Conservation (phyloP, 1,139 yeast genomes). For the Protomyces pachydermus region DNA sequence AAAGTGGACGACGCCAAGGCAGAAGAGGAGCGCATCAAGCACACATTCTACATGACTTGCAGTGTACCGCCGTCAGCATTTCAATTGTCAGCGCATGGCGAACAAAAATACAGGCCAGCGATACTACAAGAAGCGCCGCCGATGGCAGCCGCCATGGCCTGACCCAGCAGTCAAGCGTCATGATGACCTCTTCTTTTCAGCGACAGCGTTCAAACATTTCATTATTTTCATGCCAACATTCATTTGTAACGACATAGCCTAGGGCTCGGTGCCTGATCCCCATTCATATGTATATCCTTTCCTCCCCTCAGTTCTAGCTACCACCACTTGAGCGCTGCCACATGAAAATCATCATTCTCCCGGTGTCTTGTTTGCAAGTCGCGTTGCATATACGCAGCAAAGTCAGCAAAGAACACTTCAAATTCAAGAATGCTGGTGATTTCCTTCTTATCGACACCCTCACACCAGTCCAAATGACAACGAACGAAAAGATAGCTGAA, state of each 20-base stretch:
- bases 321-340: constrained; percentile 16
- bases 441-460: constrained; percentile 20
- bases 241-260: too few relatives aligned
- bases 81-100: neutral
- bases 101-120: neutral
- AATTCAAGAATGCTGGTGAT: constrained; percentile 13
- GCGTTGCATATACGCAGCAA: neutral
- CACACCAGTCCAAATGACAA: constrained; percentile 23
- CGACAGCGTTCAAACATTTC: neutral
- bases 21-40: neutral
- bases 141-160: neutral
- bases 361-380: neutral
- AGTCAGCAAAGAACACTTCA: constrained; percentile 16
- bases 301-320: neutral
- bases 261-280: too few relatives aligned
- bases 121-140: neutral
- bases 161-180: neutral
- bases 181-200: neutral
- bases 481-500: constrained; percentile 11
- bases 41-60: neutral
- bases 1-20: neutral
- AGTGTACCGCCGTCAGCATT: neutral
- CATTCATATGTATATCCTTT: neutral
- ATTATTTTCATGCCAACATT: too few relatives aligned
- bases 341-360: constrained; percentile 19